Conservation (phyloP, 2,329 filamentous ascomycete genomes). For the Botryotinia calthae region DNA sequence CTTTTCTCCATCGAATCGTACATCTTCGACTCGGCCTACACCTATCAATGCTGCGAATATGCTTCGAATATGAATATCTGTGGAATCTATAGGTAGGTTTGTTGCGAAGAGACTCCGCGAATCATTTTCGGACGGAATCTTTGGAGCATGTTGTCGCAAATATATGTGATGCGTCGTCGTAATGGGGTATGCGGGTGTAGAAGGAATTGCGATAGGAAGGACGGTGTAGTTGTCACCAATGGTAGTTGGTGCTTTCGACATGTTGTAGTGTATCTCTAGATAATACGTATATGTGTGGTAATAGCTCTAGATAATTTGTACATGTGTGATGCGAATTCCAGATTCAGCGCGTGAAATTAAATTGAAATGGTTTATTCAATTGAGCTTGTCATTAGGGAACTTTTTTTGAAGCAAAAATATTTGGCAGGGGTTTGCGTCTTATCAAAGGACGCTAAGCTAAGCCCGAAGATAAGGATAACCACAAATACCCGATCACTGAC, state of each 20-base stretch:
- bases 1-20: slow-evolving; percentile 68
- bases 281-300: not conserved
- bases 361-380: slow-evolving; percentile 6
- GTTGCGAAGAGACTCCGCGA: slow-evolving; percentile 83
- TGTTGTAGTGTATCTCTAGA: slow-evolving; percentile 12
- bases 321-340: not conserved
- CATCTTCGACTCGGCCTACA: slow-evolving; percentile 72
- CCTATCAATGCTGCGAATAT: slow-evolving; percentile 74
- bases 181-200: slow-evolving; percentile 58
- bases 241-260: slow-evolving; percentile 27
- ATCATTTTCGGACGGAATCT: slow-evolving; percentile 70
- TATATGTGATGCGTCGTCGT: slow-evolving; percentile 79
- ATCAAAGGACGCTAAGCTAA: slow-evolving; percentile 30
- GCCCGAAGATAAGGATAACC: slow-evolving; percentile 9
- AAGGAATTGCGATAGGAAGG: slow-evolving; percentile 36
- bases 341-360: not conserved
- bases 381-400: slow-evolving; percentile 15
- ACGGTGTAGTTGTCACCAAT: slow-evolving; percentile 33
- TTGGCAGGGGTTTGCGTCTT: slow-evolving; percentile 32
- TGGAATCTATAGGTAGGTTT: slow-evolving; percentile 83
- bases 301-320: not conserved
- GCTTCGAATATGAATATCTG: slow-evolving; percentile 69
- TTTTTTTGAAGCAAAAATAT: slow-evolving; percentile 24
- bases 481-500: not conserved
- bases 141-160: slow-evolving; percentile 78